These are phyloP conservation scores for Malassezia brasiliensis DNA, from an alignment of 1,284 basidiomycete genomes.

Conservation along the genomic window DNA sequence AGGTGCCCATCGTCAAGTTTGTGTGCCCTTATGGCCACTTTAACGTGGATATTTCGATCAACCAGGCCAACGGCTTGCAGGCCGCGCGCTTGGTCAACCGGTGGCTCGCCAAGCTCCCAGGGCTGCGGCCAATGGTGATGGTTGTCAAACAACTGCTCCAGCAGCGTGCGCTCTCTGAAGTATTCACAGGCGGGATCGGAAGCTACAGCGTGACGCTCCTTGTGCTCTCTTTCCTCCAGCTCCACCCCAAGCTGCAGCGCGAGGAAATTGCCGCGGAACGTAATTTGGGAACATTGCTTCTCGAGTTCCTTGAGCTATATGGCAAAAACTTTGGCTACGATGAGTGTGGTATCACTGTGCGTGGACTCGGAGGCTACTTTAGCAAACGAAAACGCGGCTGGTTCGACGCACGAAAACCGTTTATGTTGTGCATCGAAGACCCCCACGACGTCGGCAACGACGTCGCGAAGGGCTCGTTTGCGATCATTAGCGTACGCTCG, in stretches of 20 bases:
- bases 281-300: conserved; percentile 80
- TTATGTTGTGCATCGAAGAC: conserved; percentile 78
- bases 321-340: conserved; percentile 71
- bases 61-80: conserved; percentile 61
- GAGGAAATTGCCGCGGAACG: conserved; percentile 74
- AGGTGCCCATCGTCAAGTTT: conserved; percentile 90
- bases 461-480: conserved; percentile 77
- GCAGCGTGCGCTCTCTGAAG: conserved; percentile 90
- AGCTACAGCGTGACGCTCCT: conserved; percentile 90
- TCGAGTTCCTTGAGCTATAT: conserved; percentile 96
- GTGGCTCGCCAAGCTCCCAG: conserved; percentile 65
- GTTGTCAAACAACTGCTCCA: conserved; percentile 81
- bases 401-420: conserved; percentile 51
- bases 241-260: conserved; percentile 85
- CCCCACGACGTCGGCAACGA: conserved; percentile 89
- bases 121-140: conserved; percentile 58
- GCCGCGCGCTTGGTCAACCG: conserved; percentile 72
- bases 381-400: conserved; percentile 47
- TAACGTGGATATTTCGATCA: conserved; percentile 47
- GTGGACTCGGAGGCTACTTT: conserved; percentile 66
- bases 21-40: conserved; percentile 58
- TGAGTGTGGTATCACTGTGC: conserved; percentile 64
- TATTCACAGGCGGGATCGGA: conserved; percentile 85
- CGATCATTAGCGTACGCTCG: conserved; percentile 68
- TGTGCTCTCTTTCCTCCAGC: conserved; percentile 84